These are phyloP conservation scores for Podospora sp. DNA, from an alignment of 495 filamentous ascomycete genomes.

Conservation along the genomic window DNA sequence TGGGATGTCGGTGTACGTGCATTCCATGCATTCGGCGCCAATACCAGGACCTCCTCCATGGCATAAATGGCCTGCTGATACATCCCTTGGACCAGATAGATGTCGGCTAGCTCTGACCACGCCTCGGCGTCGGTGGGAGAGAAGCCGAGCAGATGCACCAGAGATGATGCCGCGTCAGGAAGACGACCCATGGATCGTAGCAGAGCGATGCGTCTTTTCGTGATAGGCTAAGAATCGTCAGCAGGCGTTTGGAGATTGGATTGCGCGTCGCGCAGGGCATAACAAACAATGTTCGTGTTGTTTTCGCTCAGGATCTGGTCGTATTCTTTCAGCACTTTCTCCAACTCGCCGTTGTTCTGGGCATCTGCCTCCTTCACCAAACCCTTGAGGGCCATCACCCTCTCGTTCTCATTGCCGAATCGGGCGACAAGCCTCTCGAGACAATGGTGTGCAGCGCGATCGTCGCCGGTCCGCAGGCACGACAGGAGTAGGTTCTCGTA, in stretches of 20 bases:
- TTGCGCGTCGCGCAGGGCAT: slow-evolving; percentile 7
- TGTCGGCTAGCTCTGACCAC: slow-evolving; percentile 87
- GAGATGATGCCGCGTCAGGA: slow-evolving; percentile 70
- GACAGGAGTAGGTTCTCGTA: slow-evolving; percentile 85
- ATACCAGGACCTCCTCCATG: slow-evolving; percentile 84
- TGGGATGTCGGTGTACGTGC: slow-evolving; percentile 51
- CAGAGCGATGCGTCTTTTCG: slow-evolving; percentile 83
- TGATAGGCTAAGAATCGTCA: slow-evolving; percentile 63
- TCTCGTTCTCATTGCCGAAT: slow-evolving; percentile 81
- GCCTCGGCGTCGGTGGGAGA: slow-evolving; percentile 90
- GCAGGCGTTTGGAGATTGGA: slow-evolving; percentile 12
- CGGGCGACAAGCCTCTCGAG: slow-evolving; percentile 73
- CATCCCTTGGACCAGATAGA: slow-evolving; percentile 77
- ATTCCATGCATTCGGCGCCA: slow-evolving; percentile 95
- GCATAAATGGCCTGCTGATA: slow-evolving; percentile 83
- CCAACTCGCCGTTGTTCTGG: slow-evolving; percentile 60
- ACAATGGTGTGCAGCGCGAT: slow-evolving; percentile 71
- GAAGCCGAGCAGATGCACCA: slow-evolving; percentile 75
- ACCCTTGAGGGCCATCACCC: slow-evolving; percentile 78
- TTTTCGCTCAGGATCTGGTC: slow-evolving; percentile 72
- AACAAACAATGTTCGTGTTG: slow-evolving; percentile 76
- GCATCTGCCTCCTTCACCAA: slow-evolving; percentile 86
- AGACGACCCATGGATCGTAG: slow-evolving; percentile 68
- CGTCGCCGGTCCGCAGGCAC: slow-evolving; percentile 83
- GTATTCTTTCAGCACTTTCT: slow-evolving; percentile 73